Conservation (phyloP, 2,329 filamentous ascomycete genomes). For the Lomentospora prolificans region DNA sequence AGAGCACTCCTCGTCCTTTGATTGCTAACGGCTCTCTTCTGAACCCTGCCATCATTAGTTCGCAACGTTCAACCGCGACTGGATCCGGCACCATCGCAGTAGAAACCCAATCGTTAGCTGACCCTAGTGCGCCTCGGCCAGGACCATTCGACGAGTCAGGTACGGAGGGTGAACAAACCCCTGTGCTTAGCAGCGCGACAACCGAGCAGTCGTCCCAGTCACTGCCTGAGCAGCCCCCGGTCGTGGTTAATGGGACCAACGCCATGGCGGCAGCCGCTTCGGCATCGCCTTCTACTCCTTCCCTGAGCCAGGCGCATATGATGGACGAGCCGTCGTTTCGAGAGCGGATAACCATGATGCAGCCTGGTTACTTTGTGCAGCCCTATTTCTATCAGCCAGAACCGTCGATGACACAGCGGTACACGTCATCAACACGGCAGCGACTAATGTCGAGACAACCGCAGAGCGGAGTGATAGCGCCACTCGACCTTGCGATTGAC, state of each 20-base stretch:
- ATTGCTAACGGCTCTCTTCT: conserved; percentile 41
- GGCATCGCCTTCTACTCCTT: conserved; percentile 5
- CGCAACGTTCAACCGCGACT: background rate
- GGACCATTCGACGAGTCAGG: conserved; percentile 11
- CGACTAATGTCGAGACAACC: conserved; percentile 29
- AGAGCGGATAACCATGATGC: conserved; percentile 32
- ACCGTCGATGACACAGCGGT: conserved; percentile 10
- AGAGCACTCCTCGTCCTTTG: conserved; percentile 31
- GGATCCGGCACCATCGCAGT: background rate
- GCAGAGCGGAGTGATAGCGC: conserved; percentile 41
- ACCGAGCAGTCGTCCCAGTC: conserved; percentile 14
- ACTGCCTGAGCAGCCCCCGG: conserved; percentile 18
- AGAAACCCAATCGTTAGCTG: background rate
- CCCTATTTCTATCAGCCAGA: conserved; percentile 5
- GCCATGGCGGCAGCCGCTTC: conserved; percentile 11
- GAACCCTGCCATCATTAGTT: conserved; percentile 17
- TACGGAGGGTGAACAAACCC: conserved; percentile 13
- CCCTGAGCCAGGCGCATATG: background rate
- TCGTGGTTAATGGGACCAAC: conserved; percentile 26
- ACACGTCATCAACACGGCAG: conserved; percentile 23
- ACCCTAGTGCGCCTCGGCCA: conserved; percentile 5
- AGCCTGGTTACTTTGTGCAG: conserved; percentile 10
- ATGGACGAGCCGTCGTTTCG: conserved; percentile 30
- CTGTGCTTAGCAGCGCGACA: conserved; percentile 2
- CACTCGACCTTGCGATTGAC: conserved; percentile 45